Evolutionary conservation across 73 alveolate species (phyloP), one percentile per base, ranked within the genome.

Genomic region (Tetrahymena malaccensis): DNA sequence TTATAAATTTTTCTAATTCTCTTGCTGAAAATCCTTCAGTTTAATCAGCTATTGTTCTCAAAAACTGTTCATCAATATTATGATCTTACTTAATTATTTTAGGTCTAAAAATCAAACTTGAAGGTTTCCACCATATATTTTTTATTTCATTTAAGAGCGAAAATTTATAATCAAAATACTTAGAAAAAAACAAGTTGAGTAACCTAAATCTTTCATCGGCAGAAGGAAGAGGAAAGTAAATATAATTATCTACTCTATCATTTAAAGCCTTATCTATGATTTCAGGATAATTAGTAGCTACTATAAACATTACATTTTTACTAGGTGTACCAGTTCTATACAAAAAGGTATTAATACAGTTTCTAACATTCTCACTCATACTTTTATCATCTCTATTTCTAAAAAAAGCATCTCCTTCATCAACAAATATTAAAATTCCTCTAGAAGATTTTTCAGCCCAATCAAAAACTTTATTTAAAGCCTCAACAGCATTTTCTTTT

Each of bases 341-440:
- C 37, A 96, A 70, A 97, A 98, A 96, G 15, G 98, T 58, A 95
- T 98, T 95, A 94, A 97, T 97, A 27, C 98, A 94, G 95, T 97
- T 97, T 94, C 99, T 94, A 96, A 98, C 70, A 94, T 95, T 85
- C 85, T 97, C 97, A 89, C 98, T 55, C 94, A 97, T 94, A 43
- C 96, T 97, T 83, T 95, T 40, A 94, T 85, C 70, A 84, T 43
- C 27, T 93, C 96, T 70, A 55, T 84, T 12, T 94, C 98, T 95
- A 95, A 98, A 94, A 43, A 98, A 97, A n/a, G 99, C 99, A 95
- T 98, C 99, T 38, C 98, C 98, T 95, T 98, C 99, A 97, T 98
- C 99, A 94, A 98, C 95, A 96, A 98, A 98, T 34, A 98, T 55
- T 85, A 98, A 57, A 93, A 97, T 98, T 55, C 98, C 98, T 83